These are phyloP conservation scores for Podosphaera fusca DNA, from an alignment of 2,329 filamentous ascomycete genomes.

Conservation along the genomic window DNA sequence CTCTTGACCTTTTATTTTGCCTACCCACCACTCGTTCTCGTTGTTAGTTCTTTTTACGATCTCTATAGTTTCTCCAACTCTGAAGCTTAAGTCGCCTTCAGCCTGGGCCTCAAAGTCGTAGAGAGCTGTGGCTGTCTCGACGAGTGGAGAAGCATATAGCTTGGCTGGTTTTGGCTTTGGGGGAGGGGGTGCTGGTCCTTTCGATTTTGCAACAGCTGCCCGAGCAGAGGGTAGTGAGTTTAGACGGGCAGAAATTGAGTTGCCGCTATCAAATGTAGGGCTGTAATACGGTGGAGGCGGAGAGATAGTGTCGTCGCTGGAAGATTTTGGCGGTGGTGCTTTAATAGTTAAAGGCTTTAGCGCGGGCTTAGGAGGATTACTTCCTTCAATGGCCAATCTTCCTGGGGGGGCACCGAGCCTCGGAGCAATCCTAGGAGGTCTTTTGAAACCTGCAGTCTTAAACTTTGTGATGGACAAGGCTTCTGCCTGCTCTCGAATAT, in stretches of 20 bases:
- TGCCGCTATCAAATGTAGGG: constrained; percentile 5
- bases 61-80: constrained; percentile 71
- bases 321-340: constrained; percentile 18
- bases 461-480: constrained; percentile 68
- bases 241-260: constrained; percentile 17
- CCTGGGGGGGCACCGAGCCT: constrained; percentile 8
- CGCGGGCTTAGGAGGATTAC: constrained; percentile 14
- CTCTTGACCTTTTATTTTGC: constrained; percentile 52
- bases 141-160: constrained; percentile 38
- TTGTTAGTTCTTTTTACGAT: constrained; percentile 66
- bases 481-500: constrained; percentile 69
- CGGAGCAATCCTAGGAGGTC: constrained; percentile 14
- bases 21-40: constrained; percentile 94
- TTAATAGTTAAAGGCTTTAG: constrained; percentile 13
- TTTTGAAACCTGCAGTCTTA: constrained; percentile 59
- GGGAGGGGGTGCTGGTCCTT: constrained; percentile 39
- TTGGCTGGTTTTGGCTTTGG: constrained; percentile 64
- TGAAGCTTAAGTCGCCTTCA: constrained; percentile 80
- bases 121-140: constrained; percentile 68
- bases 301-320: constrained; percentile 25
- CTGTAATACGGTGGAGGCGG: constrained; percentile 51
- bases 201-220: constrained; percentile 39
- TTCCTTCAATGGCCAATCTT: constrained; percentile 14
- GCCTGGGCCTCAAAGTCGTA: constrained; percentile 95
- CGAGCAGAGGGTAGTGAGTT: constrained; percentile 21